Conservation (phyloP, 805 yeast species). For the Schwanniomyces polymorphus region DNA sequence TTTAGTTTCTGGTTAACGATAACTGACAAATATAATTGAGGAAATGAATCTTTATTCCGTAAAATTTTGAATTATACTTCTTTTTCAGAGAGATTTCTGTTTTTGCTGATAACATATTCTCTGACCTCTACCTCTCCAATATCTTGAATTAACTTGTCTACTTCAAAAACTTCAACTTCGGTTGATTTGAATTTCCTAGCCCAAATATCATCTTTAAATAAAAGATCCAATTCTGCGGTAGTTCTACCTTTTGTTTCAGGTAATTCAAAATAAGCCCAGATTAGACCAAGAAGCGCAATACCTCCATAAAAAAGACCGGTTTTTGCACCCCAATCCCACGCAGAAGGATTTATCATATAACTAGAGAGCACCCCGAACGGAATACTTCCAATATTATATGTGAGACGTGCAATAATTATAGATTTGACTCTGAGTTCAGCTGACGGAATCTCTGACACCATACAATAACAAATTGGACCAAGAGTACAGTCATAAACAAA, state of each 20-base stretch:
- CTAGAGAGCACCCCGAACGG: slow-evolving; percentile 42
- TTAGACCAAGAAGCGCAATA: slow-evolving; percentile 13
- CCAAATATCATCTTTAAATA: slow-evolving; percentile 25
- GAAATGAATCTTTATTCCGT: too few relatives aligned
- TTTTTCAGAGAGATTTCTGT: too few relatives aligned
- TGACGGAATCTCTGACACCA: slow-evolving; percentile 44
- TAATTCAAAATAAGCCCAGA: slow-evolving; percentile 22
- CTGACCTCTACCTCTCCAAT: slow-evolving; percentile 27
- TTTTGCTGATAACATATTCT: too few relatives aligned
- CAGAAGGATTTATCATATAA: slow-evolving; percentile 48
- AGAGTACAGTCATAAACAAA: slow-evolving; percentile 30
- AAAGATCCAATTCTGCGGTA: slow-evolving; percentile 32
- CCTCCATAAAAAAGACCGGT: slow-evolving; percentile 51
- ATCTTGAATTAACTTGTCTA: slow-evolving; percentile 26
- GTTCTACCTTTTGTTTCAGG: slow-evolving; percentile 43
- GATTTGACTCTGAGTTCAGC: slow-evolving; percentile 40
- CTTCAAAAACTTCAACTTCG: slow-evolving; percentile 32
- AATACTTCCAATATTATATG: slow-evolving; percentile 27
- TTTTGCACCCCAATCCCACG: slow-evolving; percentile 50
- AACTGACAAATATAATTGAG: too few relatives aligned
- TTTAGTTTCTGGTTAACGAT: too few relatives aligned
- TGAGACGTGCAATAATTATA: slow-evolving; percentile 33
- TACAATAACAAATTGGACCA: slow-evolving; percentile 26
- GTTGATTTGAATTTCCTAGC: slow-evolving; percentile 21
- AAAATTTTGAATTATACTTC: too few relatives aligned